Conservation (phyloP, 768 basidiomycete genomes). For the Solioccasus polychromus region DNA sequence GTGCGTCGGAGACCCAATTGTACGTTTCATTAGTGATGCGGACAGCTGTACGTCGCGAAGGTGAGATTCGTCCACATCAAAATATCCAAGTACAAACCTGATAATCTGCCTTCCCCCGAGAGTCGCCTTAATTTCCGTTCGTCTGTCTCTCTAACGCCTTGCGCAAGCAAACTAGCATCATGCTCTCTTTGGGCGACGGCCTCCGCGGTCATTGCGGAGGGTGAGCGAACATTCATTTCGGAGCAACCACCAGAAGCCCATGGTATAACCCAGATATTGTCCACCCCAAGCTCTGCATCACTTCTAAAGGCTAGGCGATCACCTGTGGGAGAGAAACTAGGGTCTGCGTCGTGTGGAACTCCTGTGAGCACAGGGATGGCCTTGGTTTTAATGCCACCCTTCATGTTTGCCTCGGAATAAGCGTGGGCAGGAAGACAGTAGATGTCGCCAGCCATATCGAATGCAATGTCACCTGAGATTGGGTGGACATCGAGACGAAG, state of each 20-base stretch:
- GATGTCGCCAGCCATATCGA: constrained; percentile 72
- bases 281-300: constrained; percentile 68
- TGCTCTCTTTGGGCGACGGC: constrained; percentile 36
- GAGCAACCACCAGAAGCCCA: constrained; percentile 59
- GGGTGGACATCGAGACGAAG: constrained; percentile 71
- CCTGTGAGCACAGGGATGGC: constrained; percentile 63
- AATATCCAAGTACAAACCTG: constrained; percentile 24
- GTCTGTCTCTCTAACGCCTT: constrained; percentile 50
- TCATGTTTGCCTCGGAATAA: constrained; percentile 31
- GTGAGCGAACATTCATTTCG: constrained; percentile 51
- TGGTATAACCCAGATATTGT: constrained; percentile 70
- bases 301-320: constrained; percentile 65
- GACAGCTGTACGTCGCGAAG: constrained; percentile 28
- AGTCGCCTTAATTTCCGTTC: constrained; percentile 48
- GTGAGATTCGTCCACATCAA: constrained; percentile 3
- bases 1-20: constrained; percentile 65
- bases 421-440: constrained; percentile 59
- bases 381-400: constrained; percentile 25
- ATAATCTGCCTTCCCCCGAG: constrained; percentile 56
- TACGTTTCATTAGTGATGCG: constrained; percentile 73
- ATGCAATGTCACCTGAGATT: constrained; percentile 65
- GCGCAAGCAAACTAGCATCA: constrained; percentile 47
- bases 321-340: constrained; percentile 68
- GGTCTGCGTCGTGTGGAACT: constrained; percentile 68
- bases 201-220: constrained; percentile 30